These are phyloP conservation scores for Elasticomyces elasticus DNA, from an alignment of 495 filamentous ascomycete genomes.

Conservation along the genomic window DNA sequence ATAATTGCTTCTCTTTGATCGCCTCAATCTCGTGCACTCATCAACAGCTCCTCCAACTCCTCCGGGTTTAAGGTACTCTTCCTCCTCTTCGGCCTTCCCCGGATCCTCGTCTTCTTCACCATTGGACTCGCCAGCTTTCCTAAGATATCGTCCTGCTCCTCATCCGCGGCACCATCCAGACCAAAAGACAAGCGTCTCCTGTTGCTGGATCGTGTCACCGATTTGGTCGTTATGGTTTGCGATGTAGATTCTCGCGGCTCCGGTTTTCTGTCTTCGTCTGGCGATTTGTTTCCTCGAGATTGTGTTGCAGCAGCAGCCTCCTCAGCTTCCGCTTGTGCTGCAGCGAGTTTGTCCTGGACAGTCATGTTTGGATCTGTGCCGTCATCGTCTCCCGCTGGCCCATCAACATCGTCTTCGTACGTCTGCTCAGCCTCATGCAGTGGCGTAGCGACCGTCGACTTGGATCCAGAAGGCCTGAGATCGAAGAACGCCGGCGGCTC, in stretches of 20 bases:
- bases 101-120: conserved; percentile 30
- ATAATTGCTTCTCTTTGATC: no score
- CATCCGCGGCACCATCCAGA: conserved; percentile 2
- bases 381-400: conserved; percentile 1
- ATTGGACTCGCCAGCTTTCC: conserved; percentile 17
- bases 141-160: conserved; percentile 18
- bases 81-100: conserved; percentile 28
- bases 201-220: background rate
- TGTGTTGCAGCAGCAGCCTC: conserved; percentile 23
- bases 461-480: conserved; percentile 3
- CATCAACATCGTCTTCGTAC: conserved; percentile 14
- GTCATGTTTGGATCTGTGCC: conserved; percentile 15
- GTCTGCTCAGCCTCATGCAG: background rate
- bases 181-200: background rate
- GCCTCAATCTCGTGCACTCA: no score
- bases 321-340: conserved; percentile 33
- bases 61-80: conserved; percentile 36
- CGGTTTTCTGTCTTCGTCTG: background rate
- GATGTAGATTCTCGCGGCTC: no score
- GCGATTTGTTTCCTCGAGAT: background rate
- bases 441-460: background rate
- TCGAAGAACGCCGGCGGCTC: conserved; percentile 21
- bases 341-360: conserved; percentile 32
- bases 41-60: conserved; percentile 29
- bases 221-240: background rate